Evolutionary conservation across 73 alveolate species (phyloP).

Genomic region (Paraurostyla sp.): DNA sequence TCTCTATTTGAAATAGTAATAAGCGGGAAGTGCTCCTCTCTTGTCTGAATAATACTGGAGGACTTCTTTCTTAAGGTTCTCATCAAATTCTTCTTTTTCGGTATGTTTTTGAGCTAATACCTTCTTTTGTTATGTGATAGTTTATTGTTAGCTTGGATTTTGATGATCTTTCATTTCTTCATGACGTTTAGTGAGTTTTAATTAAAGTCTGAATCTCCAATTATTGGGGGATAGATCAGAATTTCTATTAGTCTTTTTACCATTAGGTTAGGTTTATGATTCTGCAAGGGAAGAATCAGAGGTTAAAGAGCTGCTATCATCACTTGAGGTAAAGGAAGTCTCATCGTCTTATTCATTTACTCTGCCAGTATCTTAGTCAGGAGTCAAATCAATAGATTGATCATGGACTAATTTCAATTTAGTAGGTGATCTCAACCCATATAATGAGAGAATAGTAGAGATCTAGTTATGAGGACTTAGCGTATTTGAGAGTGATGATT

Average conservation of each 20-base stretch:
- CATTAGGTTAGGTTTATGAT: not conserved
- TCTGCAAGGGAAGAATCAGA: constrained; percentile 18
- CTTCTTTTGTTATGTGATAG: not conserved
- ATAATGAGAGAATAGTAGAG: too few species aligned
- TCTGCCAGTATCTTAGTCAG: too few species aligned
- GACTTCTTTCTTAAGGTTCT: constrained; percentile 9
- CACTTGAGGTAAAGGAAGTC: too few species aligned
- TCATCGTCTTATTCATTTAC: too few species aligned
- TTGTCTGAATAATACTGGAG: constrained; percentile 1
- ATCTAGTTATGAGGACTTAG: too few species aligned
- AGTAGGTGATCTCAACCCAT: too few species aligned
- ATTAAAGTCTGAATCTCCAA: not conserved
- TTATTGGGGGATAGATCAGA: too few species aligned
- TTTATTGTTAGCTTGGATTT: too few species aligned
- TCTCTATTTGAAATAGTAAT: constrained; percentile 32
- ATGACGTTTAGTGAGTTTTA: not conserved
- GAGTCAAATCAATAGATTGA: too few species aligned
- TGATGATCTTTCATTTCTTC: not conserved
- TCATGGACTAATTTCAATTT: too few species aligned
- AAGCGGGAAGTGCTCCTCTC: constrained; percentile 58
- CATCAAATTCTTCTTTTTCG: constrained; percentile 14
- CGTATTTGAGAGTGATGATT: too few species aligned
- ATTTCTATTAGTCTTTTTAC: not conserved
- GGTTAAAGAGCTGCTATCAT: too few species aligned
- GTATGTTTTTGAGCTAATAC: not conserved